A percentile compares a stretch with the other conserved stretches of the same genome.
Evolutionary conservation across 2,329 filamentous ascomycete genomes (phyloP).

Genomic region (Pseudogymnoascus sp.): DNA sequence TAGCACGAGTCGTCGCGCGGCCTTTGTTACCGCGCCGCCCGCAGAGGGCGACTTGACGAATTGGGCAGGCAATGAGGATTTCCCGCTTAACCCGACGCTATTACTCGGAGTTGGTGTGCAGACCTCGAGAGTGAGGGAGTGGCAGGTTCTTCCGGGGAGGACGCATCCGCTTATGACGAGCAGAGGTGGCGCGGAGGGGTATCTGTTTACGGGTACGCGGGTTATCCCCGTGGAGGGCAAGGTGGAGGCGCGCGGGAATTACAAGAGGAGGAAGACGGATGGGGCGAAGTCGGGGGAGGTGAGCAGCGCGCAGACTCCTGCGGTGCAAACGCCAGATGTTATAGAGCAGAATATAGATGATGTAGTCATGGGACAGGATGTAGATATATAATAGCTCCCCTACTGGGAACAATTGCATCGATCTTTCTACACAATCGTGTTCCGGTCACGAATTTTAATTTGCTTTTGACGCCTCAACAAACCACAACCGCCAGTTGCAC

Average conservation of each 20-base stretch:
- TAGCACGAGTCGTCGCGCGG: slow-evolving; percentile 67
- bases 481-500: neutral
- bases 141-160: slow-evolving; percentile 85
- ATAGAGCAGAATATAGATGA: neutral
- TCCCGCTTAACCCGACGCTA: slow-evolving; percentile 78
- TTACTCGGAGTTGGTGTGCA: slow-evolving; percentile 74
- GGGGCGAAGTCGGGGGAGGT: neutral
- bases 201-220: slow-evolving; percentile 73
- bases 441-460: slow-evolving; percentile 1
- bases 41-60: slow-evolving; percentile 34
- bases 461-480: slow-evolving; percentile 6
- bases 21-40: slow-evolving; percentile 55
- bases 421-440: neutral
- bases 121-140: slow-evolving; percentile 66
- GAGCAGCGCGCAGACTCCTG: neutral
- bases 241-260: slow-evolving; percentile 76
- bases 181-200: slow-evolving; percentile 80
- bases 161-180: slow-evolving; percentile 94
- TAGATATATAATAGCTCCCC: slow-evolving; percentile 7
- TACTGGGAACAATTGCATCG: neutral
- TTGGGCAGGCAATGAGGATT: slow-evolving; percentile 61
- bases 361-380: neutral
- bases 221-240: slow-evolving; percentile 72
- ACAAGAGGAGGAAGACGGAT: slow-evolving; percentile 27
- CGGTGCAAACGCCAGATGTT: neutral